Percentiles rank a stretch among this genome's conserved stretches.
phyloP scores from a whole-genome alignment of 148 eudicot species.

The Rhododendron williamsianum region DNA sequence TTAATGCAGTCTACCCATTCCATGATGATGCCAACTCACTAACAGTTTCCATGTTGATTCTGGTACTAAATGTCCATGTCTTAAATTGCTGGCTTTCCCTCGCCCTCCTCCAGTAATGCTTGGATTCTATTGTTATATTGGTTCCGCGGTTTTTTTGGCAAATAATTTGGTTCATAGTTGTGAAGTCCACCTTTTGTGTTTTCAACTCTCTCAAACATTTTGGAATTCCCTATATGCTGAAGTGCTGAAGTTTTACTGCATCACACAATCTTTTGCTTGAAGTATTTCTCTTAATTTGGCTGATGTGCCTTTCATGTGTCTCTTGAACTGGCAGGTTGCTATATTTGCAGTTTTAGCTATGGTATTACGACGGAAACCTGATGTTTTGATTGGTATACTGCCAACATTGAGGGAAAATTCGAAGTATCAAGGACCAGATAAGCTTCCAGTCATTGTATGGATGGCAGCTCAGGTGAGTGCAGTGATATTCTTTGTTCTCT shows the following conservation, averaged over 20 bases:
- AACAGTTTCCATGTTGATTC: neutral
- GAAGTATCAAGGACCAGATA: conserved; percentile 78
- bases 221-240: neutral
- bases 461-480: conserved; percentile 57
- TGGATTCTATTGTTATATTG: neutral
- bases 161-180: neutral
- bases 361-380: conserved; percentile 75
- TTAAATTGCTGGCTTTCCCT: neutral
- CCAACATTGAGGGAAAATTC: conserved; percentile 54
- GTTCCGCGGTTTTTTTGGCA: neutral
- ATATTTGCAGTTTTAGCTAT: conserved; percentile 68
- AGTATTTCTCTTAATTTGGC: neutral
- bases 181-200: neutral
- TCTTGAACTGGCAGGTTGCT: conserved; percentile 58
- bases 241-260: neutral
- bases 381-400: conserved; percentile 48
- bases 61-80: neutral
- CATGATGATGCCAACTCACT: neutral
- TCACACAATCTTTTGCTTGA: neutral
- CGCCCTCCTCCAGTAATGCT: neutral
- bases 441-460: conserved; percentile 68
- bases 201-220: neutral
- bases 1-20: neutral
- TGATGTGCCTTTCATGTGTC: conserved; percentile 7
- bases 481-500: neutral